Base-by-base conservation (phyloP, 768 basidiomycete species). In the Baorangia bicolor region DNA sequence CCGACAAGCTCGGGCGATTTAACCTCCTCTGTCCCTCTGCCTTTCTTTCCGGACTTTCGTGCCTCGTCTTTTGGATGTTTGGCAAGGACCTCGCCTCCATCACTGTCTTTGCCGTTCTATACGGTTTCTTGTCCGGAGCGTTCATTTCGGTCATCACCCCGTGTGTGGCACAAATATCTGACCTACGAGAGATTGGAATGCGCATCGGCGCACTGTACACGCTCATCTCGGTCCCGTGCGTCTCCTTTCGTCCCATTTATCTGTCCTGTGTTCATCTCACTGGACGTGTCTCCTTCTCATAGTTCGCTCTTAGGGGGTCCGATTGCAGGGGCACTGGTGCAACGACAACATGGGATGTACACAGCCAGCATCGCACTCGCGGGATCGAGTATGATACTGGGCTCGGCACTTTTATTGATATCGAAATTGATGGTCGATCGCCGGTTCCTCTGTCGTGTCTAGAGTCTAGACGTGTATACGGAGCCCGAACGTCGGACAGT, bases 211-310 rank as follows among this genome's bases (percentile, higher is more conserved):
- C 83, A 56, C 64, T 88, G 39, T 89, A 88, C 63, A 84, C 76
- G 20, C 69, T 87, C 14, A 81, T 87, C 21, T 84, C 87, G 0
- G 75, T 88, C 37, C 85, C 87, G 87, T 90, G 69, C 78, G 87
- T 86, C 5, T 37, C 27, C 18, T n/a, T 56, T 39, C 14, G 48
- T 28, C n/a, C 21, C 20, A n/a, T 9, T 50, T 5, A 5, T 31
- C n/a, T 11, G 10, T 23, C 4, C 16, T 20, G 39, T 49, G 4
- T 8, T 20, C 37, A 20, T 41, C 49, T 58, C 34, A 53, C 18
- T 28, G 40, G 37, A 48, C 9, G 3, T 46, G 12, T 33, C 16
- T 18, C 33, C 4, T 20, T 43, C 34, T 38, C 30, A 30, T 54
- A 89, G 87, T 27, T 78, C 87, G 2, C 74, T 89, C 21, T 69